Evolutionary conservation across 2,329 filamentous ascomycete genomes (phyloP), one percentile per base, ranked within the genome.

Genomic region (Diaporthe velutina): DNA sequence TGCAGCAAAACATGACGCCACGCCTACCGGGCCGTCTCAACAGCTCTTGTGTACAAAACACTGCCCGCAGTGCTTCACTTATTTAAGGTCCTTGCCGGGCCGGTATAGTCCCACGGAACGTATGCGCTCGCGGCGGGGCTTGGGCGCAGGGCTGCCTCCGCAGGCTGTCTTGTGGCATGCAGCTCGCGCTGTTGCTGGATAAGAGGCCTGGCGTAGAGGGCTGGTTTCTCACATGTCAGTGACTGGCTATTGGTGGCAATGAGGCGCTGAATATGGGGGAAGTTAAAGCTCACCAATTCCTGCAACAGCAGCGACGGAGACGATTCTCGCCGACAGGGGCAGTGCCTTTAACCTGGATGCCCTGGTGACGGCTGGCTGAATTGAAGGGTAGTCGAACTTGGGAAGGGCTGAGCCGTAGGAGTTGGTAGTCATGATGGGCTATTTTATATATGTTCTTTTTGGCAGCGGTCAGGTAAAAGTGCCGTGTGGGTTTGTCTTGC

Each of bases 361-460:
- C 67, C 48, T 74, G 19, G 30, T 50, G 52, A 71, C 74, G 15
- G 33, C 72, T 40, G 74, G 74, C 52, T 74, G 71, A 15, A 76
- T 74, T 6, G 74, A 67, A 25, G 74, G 71, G n/a, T 74, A 76
- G 58, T 74, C 74, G 45, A 76, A 74, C 50, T 73, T 76, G n/a
- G 74, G 74, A 52, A 76, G 74, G n/a, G 74, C 67, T 13, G 71
- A 73, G 50, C 74, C 74, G 67, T 61, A 76, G 9, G 74, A 76
- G 72, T 76, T 76, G 74, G 74, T 76, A 50, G 74, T 76, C 74
- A 76, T 76, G 33, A 54, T 68, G 64, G 45, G 45, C 48, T 38
- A 22, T 52, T 74, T 35, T 67, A 54, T 73, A 13, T 2, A 0
- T 50, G 7, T 25, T 13, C 12, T 35, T 54, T 19, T 15, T 25